phyloP scores from a whole-genome alignment of 2,329 filamentous ascomycete genomes.

The Mariannaea sp. region DNA sequence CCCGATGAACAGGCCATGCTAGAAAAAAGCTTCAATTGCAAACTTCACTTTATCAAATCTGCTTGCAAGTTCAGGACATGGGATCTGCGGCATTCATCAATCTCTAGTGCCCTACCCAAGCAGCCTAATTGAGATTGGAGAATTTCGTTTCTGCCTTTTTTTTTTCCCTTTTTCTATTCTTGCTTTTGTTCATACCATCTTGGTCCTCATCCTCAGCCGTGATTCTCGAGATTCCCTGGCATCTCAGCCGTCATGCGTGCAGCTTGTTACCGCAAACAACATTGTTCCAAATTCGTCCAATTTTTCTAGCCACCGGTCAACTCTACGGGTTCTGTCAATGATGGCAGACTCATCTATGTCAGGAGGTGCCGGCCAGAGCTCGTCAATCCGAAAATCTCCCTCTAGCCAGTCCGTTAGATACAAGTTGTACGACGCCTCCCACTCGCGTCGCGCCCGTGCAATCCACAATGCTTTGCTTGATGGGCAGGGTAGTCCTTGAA shows the following conservation, averaged over 20 bases:
- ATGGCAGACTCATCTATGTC: constrained; percentile 40
- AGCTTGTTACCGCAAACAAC: constrained; percentile 54
- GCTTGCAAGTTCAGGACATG: too few species aligned
- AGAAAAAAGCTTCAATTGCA: too few species aligned
- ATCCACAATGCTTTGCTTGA: constrained; percentile 51
- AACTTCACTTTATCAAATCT: too few species aligned
- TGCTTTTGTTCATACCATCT: too few species aligned
- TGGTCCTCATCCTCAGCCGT: too few species aligned
- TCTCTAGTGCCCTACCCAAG: too few species aligned
- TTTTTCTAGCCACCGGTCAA: constrained; percentile 55
- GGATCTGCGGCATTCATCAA: too few species aligned
- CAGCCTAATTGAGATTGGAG: too few species aligned
- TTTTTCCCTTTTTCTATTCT: too few species aligned
- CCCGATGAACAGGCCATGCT: too few species aligned
- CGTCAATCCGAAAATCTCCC: constrained; percentile 51
- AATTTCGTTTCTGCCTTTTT: too few species aligned
- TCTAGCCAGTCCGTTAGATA: constrained; percentile 50
- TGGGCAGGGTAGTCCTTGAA: constrained; percentile 50
- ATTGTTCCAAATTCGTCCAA: constrained; percentile 60
- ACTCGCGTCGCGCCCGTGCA: constrained; percentile 42
- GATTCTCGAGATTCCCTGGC: too few species aligned
- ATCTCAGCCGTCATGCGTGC: constrained; percentile 52
- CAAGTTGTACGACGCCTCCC: constrained; percentile 50
- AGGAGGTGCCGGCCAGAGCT: constrained; percentile 52
- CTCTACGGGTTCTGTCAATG: constrained; percentile 42